These are phyloP conservation scores for Astragalus glycyphyllos DNA, from an alignment of 306 rosid species.

Conservation along the genomic window DNA sequence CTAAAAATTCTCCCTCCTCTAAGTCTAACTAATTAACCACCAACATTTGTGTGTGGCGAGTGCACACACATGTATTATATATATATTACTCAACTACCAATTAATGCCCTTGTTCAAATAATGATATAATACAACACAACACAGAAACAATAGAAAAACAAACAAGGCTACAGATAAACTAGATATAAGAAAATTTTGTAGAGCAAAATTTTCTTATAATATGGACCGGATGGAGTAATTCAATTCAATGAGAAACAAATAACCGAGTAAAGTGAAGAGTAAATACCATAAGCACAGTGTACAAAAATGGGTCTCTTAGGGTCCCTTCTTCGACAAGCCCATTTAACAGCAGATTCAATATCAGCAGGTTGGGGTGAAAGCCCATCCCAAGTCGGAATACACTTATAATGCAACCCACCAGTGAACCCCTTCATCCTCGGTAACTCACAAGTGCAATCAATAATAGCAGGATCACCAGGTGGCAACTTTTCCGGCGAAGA, in stretches of 20 bases:
- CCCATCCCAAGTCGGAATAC: slow-evolving; percentile 92
- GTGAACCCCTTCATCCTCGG: slow-evolving; percentile 61
- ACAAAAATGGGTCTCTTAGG: slow-evolving; percentile 73
- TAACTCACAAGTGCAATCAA: slow-evolving; percentile 92
- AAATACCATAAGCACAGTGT: slow-evolving; percentile 87
- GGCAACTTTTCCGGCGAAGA: slow-evolving; percentile 70
- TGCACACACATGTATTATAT: too few relatives aligned
- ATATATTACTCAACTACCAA: background rate
- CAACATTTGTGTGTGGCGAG: too few relatives aligned
- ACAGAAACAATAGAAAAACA: slow-evolving; percentile 4
- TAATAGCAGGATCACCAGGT: slow-evolving; percentile 76
- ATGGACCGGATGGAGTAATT: too few relatives aligned
- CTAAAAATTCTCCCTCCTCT: too few relatives aligned
- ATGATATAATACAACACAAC: background rate
- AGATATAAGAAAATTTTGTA: too few relatives aligned
- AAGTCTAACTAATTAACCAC: too few relatives aligned
- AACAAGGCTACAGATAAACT: slow-evolving; percentile 1
- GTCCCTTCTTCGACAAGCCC: slow-evolving; percentile 77
- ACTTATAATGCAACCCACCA: slow-evolving; percentile 57
- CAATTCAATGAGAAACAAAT: slow-evolving; percentile 2
- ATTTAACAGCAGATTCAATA: slow-evolving; percentile 77
- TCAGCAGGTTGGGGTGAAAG: slow-evolving; percentile 71
- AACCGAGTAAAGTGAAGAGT: background rate
- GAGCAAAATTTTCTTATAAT: too few relatives aligned
- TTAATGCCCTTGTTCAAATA: background rate